phyloP scores from a whole-genome alignment of 2,329 filamentous ascomycete species.

The Hypoxylon sp. region DNA sequence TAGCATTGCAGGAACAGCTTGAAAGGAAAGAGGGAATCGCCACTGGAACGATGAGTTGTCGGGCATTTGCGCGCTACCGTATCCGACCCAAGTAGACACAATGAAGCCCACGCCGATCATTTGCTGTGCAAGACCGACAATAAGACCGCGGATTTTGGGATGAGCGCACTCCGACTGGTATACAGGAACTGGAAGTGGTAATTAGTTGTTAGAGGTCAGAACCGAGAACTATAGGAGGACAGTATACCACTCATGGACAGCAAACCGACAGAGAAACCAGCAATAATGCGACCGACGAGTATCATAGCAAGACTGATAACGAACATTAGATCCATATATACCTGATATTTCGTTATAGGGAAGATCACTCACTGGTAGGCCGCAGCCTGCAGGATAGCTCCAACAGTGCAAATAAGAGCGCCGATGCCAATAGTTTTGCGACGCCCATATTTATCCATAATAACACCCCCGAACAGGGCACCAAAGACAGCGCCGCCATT shows the following conservation, averaged over 20 bases:
- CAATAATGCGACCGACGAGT: neutral
- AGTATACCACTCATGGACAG: neutral
- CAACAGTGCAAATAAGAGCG: neutral
- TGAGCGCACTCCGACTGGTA: neutral
- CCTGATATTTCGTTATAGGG: neutral
- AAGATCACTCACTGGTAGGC: neutral
- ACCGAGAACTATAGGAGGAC: neutral
- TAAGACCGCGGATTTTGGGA: neutral
- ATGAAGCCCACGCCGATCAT: slow-evolving; percentile 2
- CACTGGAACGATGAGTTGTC: neutral
- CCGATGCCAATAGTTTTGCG: slow-evolving; percentile 1
- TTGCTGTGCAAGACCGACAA: neutral
- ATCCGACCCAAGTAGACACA: neutral
- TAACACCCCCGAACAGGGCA: neutral
- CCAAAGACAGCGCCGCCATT: neutral
- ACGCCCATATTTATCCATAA: neutral
- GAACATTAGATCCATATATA: neutral
- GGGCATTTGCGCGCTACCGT: neutral
- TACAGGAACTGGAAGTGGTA: neutral
- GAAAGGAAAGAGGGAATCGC: slow-evolving; percentile 1
- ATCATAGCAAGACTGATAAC: neutral
- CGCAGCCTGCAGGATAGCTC: neutral
- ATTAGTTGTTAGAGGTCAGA: neutral
- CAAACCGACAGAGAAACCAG: neutral
- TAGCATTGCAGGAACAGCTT: neutral